phyloP scores from a whole-genome alignment of 2,329 filamentous ascomycete genomes.

The Sporothrix dimorphospora region DNA sequence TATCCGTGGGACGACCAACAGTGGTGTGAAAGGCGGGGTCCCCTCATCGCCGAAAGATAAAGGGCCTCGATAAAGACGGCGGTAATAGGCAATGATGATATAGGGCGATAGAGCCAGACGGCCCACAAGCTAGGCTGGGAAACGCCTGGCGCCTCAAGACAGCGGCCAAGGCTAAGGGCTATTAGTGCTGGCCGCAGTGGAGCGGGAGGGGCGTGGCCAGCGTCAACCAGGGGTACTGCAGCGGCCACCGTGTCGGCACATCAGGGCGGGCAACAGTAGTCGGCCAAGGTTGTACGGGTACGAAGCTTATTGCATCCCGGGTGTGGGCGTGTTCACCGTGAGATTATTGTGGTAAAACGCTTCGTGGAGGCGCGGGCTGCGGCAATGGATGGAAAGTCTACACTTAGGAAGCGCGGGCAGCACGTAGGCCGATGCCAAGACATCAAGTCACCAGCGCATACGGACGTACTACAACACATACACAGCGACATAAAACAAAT shows the following conservation, averaged over 20 bases:
- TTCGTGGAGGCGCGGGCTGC: not conserved
- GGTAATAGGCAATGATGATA: too few species aligned
- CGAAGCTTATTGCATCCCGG: too few species aligned
- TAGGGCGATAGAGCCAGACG: not conserved
- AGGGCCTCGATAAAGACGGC: not conserved
- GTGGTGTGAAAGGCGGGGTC: not conserved
- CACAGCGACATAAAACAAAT: not conserved
- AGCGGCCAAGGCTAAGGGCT: slow-evolving; percentile 23
- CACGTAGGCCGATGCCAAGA: not conserved
- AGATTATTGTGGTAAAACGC: not conserved
- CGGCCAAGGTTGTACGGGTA: not conserved
- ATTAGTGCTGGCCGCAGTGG: slow-evolving; percentile 24
- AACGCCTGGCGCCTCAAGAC: not conserved
- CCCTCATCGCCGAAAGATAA: slow-evolving; percentile 2
- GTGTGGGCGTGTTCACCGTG: too few species aligned
- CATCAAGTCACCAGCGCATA: not conserved
- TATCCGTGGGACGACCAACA: too few species aligned
- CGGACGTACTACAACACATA: too few species aligned
- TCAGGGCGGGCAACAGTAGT: slow-evolving; percentile 4
- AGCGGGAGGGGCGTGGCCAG: not conserved
- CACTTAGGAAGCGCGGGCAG: not conserved
- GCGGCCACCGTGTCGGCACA: not conserved
- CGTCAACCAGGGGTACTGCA: not conserved
- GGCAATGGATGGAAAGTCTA: too few species aligned
- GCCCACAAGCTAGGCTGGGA: not conserved